Evolutionary conservation across 805 yeast genomes (phyloP).

Genomic region (Starmerella riodocensis): DNA sequence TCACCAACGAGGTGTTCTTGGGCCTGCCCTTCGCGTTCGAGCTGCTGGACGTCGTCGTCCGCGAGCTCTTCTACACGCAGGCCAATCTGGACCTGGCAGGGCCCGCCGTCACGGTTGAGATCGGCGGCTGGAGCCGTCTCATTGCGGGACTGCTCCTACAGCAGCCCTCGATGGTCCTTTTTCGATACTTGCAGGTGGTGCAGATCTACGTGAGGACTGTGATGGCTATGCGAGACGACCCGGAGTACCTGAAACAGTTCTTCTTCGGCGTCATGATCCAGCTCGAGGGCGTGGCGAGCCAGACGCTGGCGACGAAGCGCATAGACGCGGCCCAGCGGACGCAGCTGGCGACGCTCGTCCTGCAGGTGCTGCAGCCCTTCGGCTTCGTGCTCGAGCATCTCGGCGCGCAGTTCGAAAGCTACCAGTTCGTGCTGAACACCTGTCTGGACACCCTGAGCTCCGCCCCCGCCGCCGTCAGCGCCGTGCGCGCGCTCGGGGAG

Average conservation of each 20-base stretch:
- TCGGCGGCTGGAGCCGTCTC: constrained; percentile 20
- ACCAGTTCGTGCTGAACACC: constrained; percentile 12
- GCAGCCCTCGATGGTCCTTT: not conserved
- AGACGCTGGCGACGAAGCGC: constrained; percentile 1
- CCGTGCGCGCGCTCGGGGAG: constrained; percentile 4
- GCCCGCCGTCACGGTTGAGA: constrained; percentile 3
- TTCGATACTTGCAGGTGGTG: constrained; percentile 1
- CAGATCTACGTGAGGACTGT: constrained; percentile 9
- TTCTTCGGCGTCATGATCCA: constrained; percentile 18
- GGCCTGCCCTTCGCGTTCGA: constrained; percentile 4
- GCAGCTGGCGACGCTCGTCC: constrained; percentile 1
- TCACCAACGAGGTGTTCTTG: constrained; percentile 1
- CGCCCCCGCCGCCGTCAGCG: not conserved
- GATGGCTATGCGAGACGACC: constrained; percentile 1
- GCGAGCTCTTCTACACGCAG: constrained; percentile 7
- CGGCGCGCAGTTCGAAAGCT: constrained; percentile 16
- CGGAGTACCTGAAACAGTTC: constrained; percentile 9
- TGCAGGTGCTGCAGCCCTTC: constrained; percentile 16
- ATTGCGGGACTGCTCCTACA: constrained; percentile 4
- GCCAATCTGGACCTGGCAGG: not conserved
- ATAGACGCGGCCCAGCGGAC: not conserved
- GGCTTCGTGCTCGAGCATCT: constrained; percentile 15
- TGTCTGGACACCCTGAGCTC: constrained; percentile 15
- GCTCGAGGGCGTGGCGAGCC: constrained; percentile 16
- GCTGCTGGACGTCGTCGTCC: not conserved